These are phyloP conservation scores for Cyathus striatus DNA, from an alignment of 768 basidiomycete genomes.

Conservation along the genomic window DNA sequence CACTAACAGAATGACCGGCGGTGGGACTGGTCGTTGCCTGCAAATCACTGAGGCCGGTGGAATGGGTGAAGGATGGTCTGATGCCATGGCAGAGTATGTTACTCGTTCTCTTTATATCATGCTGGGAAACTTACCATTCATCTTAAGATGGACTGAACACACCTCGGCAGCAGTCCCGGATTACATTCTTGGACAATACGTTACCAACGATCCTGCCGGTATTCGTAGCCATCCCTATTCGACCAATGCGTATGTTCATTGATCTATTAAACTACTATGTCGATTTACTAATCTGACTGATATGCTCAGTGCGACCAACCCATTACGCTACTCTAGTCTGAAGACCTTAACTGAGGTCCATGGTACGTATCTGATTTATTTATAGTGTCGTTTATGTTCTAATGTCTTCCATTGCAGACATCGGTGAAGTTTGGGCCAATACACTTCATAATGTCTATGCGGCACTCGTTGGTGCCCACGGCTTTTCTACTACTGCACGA, in stretches of 20 bases:
- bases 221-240: slow-evolving; percentile 57
- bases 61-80: slow-evolving; percentile 67
- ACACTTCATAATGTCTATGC: slow-evolving; percentile 38
- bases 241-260: slow-evolving; percentile 30
- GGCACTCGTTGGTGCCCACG: slow-evolving; percentile 28
- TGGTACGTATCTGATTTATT: slow-evolving; percentile 21
- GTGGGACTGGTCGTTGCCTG: slow-evolving; percentile 54
- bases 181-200: slow-evolving; percentile 43
- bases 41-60: slow-evolving; percentile 60
- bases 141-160: slow-evolving; percentile 33
- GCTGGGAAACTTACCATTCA: background rate
- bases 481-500: slow-evolving; percentile 29
- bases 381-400: background rate
- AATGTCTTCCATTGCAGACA: slow-evolving; percentile 18
- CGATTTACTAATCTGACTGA: too few relatives aligned
- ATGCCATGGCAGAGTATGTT: slow-evolving; percentile 39
- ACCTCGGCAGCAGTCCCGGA: slow-evolving; percentile 28
- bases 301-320: slow-evolving; percentile 28
- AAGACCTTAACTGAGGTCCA: slow-evolving; percentile 37
- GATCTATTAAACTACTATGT: too few relatives aligned
- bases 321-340: slow-evolving; percentile 36
- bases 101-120: background rate
- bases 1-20: slow-evolving; percentile 47
- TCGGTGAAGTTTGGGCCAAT: slow-evolving; percentile 56
- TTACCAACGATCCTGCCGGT: slow-evolving; percentile 40